These are phyloP conservation scores for Ophiocordyceps camponoti-saundersi DNA, from an alignment of 2,329 filamentous ascomycete genomes.

Conservation along the genomic window DNA sequence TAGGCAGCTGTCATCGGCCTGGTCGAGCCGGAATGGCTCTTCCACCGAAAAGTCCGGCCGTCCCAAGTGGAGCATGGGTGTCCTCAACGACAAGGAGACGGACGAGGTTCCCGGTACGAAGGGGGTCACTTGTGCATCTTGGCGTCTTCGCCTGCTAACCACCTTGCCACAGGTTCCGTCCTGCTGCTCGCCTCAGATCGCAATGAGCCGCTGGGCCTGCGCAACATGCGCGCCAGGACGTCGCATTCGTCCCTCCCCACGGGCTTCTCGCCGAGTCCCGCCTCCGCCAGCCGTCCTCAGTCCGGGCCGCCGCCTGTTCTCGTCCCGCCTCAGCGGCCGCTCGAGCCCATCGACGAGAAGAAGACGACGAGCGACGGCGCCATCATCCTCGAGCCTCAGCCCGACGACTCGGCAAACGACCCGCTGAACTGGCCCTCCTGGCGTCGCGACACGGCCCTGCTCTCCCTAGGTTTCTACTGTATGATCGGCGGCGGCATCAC, in stretches of 20 bases:
- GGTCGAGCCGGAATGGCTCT: background rate
- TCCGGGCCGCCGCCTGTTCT: slow-evolving; percentile 1
- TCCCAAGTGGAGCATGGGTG: slow-evolving; percentile 51
- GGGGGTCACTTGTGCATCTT: background rate
- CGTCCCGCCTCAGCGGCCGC: slow-evolving; percentile 4
- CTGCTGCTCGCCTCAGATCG: slow-evolving; percentile 5
- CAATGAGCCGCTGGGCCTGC: slow-evolving; percentile 5
- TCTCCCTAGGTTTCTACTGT: slow-evolving; percentile 81
- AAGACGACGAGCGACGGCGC: slow-evolving; percentile 70
- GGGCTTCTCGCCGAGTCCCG: slow-evolving; percentile 19
- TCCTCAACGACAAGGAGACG: slow-evolving; percentile 64
- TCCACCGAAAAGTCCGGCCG: slow-evolving; percentile 2
- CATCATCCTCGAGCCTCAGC: slow-evolving; percentile 81
- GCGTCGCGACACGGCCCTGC: slow-evolving; percentile 61
- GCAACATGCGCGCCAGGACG: slow-evolving; percentile 35
- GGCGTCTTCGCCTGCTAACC: background rate
- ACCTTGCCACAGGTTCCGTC: slow-evolving; percentile 3
- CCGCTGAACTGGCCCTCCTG: slow-evolving; percentile 81
- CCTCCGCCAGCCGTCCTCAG: slow-evolving; percentile 6
- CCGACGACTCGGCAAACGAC: slow-evolving; percentile 79
- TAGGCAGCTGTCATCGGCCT: background rate
- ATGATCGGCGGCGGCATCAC: slow-evolving; percentile 90
- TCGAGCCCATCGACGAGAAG: slow-evolving; percentile 22
- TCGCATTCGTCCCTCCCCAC: slow-evolving; percentile 40
- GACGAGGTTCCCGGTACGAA: slow-evolving; percentile 68